Evolutionary conservation across 2,329 filamentous ascomycete species (phyloP), one percentile per base, ranked within the genome.

Genomic region (Penicillium thymicola): DNA sequence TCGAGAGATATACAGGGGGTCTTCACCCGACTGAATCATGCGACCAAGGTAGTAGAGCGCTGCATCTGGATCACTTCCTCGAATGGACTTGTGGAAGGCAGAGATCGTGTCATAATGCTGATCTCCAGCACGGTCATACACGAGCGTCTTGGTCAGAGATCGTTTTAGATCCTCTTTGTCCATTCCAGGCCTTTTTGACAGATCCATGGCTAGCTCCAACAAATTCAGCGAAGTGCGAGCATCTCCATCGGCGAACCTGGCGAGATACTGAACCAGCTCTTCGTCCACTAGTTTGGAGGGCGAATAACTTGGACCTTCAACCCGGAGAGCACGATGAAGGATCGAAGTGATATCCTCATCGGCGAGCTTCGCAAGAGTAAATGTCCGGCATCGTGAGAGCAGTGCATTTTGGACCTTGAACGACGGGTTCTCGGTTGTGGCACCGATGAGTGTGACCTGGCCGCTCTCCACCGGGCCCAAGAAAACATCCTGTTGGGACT

Each of bases 101-200:
- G 90, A 96, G 68, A 99, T 97, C 51, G 90, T 94, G 71, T 99
- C 93, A 78, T 97, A 99, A 76, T 97, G 94, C 72, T 96, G 91
- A 74, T 99, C 94, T 51, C 94, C 93, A 0, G 89, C 90, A 53
- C 94, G 86, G 74, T 99, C 94, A 75, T 97, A 97, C 14, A 97
- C 92, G 2, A 97, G 80, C 0, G 93, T 97, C 70, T 92, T 92
- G 2, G 93, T 97, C 10, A 99, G 81, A 2, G 89, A 84, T 1
- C 85, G 80, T 70, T 96, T 96, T 70, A 99, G 85, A 57, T 86
- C 84, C 6, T 88, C 86, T 60, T 88, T 85, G 0, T 90, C 94
- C 61, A 89, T 86, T 10, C 80, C 79, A 0, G 82, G 79, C 7
- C 83, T 82, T 32, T 78, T 81, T 3, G 89, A 87, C 0, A 96